Base-by-base conservation (phyloP, 177 flowering plant species). In the Telopea speciosissima region DNA sequence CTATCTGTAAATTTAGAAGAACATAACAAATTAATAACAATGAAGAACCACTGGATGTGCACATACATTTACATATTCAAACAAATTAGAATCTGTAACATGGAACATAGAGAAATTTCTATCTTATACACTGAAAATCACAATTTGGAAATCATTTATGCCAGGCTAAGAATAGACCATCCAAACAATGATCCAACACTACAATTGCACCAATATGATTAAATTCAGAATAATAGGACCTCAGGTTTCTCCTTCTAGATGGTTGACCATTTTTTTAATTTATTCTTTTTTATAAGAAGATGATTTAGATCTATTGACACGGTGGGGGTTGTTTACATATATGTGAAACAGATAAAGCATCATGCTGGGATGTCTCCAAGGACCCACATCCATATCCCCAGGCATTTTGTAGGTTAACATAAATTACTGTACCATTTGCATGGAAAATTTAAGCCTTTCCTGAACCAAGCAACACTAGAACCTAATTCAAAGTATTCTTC, bases 1-100 rank as follows among this genome's bases (percentile, higher is more conserved):
- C 99, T 71, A 96, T 91, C 99, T 96, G 93, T 70, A 76, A 74
- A 66, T 67, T 61, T 16, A 24, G 12, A 42, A 6, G 70, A n/a
- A 68, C 10, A 61, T 26, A 42, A 63, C n/a, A 44, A 26, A 19
- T 66, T 40, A 31, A 72, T 10, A 67, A 24, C 17, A 67, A 40
- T 9, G 28, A 17, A 25, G 10, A 54, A 62, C 21, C 56, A 63
- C 66, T 14, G 28, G 26, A 60, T 25, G 19, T 49, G 54, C 1
- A 49, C 5, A 49, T 16, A 49, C 14, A 19, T 63, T 19, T 26
- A 63, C n/a, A 28, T 40, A 62, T n/a, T 3, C 22, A 59, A 5
- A n/a, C 8, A n/a, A 24, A 10, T 60, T 9, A 3, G 10, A 60
- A 22, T 24, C 25, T 23, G 21, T 60, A 22, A 6, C 4, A 6